Base-by-base conservation (phyloP, 78 protist genomes). In the Dictyostelium capitatum region DNA sequence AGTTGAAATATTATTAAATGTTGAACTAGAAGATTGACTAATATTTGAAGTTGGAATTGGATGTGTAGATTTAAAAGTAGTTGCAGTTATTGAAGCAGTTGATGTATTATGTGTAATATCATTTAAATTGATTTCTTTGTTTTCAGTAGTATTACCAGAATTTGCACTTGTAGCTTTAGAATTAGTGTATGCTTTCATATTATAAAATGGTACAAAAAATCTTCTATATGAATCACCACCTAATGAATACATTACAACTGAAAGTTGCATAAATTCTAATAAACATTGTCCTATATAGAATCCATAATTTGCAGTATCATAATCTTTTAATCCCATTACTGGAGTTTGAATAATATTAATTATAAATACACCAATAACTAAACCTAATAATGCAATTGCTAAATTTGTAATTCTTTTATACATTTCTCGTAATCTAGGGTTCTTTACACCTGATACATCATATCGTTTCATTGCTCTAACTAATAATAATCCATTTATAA, bases 401-500 rank as follows among this genome's bases (percentile, higher is more conserved):
- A 72, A 41, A 7, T 72, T 67, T 4, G 17, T 41, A 32, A 72
- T 43, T 72, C 54, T 32, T 41, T 72, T 43, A 46, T 28, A 43
- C 6, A 28, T 19, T 46, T 72, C 54, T 41, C 20, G 25, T 4
- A 72, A 43, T 20, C 8, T 46, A 6, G 57, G 19, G 43, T 41
- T 72, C 43, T n/a, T 59, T 17, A 6, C 23, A 10, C 28, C 32
- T 41, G 48, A 41, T 12, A 17, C 23, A 9, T 41, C 56, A n/a
- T 32, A 19, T 32, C 30, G 12, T 32, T 46, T 72, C 46, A 72
- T 72, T 41, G 79, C 47, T 72, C 11, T 43, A 41, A 30, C 47
- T 43, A 72, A 72, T 8, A 72, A n/a, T 30, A 72, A 20, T 6
- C 75, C 75, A 67, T 67, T 67, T 32, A 67, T 32, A 32, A 67